Evolutionary conservation across 1,284 basidiomycete genomes (phyloP).

Genomic region (Ustilago hordei): DNA sequence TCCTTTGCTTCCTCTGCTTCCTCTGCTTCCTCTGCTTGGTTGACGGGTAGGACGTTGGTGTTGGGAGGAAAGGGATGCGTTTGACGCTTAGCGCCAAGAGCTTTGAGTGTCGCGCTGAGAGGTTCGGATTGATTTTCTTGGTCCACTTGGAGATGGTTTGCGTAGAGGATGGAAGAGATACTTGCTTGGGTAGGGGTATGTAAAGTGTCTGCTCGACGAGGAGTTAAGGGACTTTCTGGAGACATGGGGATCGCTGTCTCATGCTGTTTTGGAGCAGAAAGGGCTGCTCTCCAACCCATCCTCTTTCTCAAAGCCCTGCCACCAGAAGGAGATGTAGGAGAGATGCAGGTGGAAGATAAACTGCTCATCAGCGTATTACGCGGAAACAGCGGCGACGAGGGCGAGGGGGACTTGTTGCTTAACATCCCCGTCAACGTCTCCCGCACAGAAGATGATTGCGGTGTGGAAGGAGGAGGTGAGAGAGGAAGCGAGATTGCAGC

Average conservation of each 20-base stretch:
- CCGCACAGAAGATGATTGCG: background rate
- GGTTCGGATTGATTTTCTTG: constrained; percentile 14
- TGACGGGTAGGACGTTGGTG: constrained; percentile 9
- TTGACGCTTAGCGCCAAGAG: constrained; percentile 34
- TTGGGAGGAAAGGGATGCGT: constrained; percentile 15
- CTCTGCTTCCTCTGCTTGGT: background rate
- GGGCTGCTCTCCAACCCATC: constrained; percentile 30
- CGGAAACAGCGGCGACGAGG: constrained; percentile 36
- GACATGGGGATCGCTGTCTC: constrained; percentile 32
- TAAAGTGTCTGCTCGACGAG: constrained; percentile 22
- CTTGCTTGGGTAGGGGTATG: constrained; percentile 37
- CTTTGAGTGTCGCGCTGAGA: constrained; percentile 40
- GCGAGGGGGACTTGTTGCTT: constrained; percentile 25
- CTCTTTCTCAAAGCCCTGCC: constrained; percentile 19
- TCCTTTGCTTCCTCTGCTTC: background rate
- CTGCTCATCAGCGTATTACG: constrained; percentile 34
- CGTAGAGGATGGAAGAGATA: constrained; percentile 13
- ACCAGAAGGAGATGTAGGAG: constrained; percentile 8
- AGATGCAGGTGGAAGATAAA: constrained; percentile 33
- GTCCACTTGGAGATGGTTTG: background rate
- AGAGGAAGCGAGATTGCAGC: constrained; percentile 11
- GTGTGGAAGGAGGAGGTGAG: background rate
- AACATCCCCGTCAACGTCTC: constrained; percentile 16
- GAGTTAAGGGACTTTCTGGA: constrained; percentile 36
- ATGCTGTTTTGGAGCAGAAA: background rate